phyloP scores from a whole-genome alignment of 371 early-diverging fungal species.

The Amoeboaphelidium protococcarum region DNA sequence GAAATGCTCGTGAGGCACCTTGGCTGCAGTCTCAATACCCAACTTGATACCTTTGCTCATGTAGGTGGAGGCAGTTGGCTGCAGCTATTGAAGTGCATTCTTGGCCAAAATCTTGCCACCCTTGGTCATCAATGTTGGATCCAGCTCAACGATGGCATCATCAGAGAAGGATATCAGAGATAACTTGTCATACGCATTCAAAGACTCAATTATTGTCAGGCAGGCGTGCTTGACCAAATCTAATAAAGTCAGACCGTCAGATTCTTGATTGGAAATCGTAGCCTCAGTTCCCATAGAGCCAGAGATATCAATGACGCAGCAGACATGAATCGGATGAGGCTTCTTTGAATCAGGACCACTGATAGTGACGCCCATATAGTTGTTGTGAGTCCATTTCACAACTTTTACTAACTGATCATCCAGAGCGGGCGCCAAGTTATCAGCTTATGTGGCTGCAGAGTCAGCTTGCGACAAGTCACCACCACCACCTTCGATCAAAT shows the following conservation, averaged over 20 bases:
- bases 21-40: conserved; percentile 1
- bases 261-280: conserved; percentile 4
- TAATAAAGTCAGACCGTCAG: conserved; percentile 6
- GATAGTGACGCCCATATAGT: not conserved
- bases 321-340: conserved; percentile 1
- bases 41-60: conserved; percentile 7
- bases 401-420: too few relatives aligned
- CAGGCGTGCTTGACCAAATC: conserved; percentile 14
- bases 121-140: conserved; percentile 3
- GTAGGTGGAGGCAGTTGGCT: conserved; percentile 6
- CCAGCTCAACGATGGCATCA: conserved; percentile 2
- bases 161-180: conserved; percentile 9
- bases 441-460: too few relatives aligned
- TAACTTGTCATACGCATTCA: conserved; percentile 6
- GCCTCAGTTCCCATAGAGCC: conserved; percentile 8
- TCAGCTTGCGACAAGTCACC: too few relatives aligned
- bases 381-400: too few relatives aligned
- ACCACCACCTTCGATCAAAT: not conserved
- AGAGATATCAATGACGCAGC: conserved; percentile 7
- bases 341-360: not conserved
- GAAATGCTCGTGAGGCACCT: not conserved
- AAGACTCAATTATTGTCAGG: conserved; percentile 6
- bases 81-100: conserved; percentile 1
- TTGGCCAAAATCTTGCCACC: not conserved
- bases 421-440: too few relatives aligned